phyloP scores from a whole-genome alignment of 2,329 filamentous ascomycete genomes.

The Trichophyton mentagrophytes region DNA sequence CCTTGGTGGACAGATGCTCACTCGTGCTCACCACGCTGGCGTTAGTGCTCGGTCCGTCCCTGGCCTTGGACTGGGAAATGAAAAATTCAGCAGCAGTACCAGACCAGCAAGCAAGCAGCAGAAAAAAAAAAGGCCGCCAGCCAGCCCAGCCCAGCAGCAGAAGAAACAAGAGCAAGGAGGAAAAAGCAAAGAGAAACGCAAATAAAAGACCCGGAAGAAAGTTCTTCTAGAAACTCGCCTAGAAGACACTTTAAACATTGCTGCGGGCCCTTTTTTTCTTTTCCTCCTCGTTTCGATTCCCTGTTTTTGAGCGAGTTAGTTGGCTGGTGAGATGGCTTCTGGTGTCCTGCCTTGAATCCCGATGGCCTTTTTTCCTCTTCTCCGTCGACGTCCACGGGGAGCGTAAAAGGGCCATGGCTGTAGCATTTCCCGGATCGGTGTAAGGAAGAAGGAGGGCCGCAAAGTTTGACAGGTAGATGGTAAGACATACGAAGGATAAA shows the following conservation, averaged over 20 bases:
- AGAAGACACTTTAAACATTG: conserved; percentile 1
- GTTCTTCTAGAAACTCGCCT: conserved; percentile 1
- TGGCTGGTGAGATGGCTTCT: background rate
- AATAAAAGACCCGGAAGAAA: background rate
- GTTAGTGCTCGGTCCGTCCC: background rate
- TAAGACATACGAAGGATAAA: background rate
- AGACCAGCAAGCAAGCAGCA: background rate
- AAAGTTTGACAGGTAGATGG: background rate
- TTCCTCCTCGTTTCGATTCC: background rate
- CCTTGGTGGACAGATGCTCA: background rate
- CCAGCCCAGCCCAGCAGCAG: too few species aligned
- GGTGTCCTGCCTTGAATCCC: background rate
- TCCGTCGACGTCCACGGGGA: background rate
- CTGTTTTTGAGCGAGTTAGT: background rate
- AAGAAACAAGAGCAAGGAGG: background rate
- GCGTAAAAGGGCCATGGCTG: background rate
- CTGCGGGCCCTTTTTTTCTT: background rate
- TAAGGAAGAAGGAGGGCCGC: background rate
- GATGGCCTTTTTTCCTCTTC: background rate
- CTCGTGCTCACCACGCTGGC: too few species aligned
- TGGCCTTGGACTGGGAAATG: background rate
- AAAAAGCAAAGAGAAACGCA: background rate
- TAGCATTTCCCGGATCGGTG: background rate
- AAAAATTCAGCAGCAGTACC: too few species aligned
- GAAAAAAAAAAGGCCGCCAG: background rate